Conservation (phyloP, 192 early-diverging fungal species). For the Rhizophagus clarus region DNA sequence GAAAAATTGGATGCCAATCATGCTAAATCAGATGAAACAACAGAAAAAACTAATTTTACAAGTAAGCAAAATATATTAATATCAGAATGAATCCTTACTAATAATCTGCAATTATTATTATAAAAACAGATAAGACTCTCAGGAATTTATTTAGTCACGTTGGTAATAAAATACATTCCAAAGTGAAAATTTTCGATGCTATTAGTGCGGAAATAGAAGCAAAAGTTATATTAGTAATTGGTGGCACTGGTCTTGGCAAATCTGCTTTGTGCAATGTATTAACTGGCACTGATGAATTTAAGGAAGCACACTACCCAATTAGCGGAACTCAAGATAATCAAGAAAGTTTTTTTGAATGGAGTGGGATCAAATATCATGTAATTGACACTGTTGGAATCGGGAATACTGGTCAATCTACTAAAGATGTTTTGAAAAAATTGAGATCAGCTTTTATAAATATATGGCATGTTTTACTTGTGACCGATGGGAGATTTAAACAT, state of each 20-base stretch:
- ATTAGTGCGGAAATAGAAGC: no score
- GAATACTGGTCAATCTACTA: not conserved
- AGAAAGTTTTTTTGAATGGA: no score
- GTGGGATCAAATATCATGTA: not conserved
- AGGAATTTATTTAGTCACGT: no score
- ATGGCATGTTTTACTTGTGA: not conserved
- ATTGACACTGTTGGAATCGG: conserved; percentile 1
- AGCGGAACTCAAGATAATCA: not conserved
- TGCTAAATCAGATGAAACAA: no score
- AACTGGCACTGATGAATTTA: not conserved
- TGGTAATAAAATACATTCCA: no score
- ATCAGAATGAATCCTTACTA: no score
- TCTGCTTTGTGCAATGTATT: conserved; percentile 16
- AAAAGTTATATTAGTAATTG: not conserved
- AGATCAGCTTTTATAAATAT: not conserved
- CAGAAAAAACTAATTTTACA: no score
- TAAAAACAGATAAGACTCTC: no score
- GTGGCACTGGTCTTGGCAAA: not conserved
- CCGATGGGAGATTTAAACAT: not conserved
- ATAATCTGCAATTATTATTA: no score
- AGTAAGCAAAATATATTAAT: no score
- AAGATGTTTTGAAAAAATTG: not conserved
- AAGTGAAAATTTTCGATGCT: no score
- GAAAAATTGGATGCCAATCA: no score
- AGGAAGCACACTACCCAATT: not conserved